A percentile compares a stretch with the other conserved stretches of the same genome.
Evolutionary conservation across 495 filamentous ascomycete species (phyloP).

Genomic region (Xylaria longipes): DNA sequence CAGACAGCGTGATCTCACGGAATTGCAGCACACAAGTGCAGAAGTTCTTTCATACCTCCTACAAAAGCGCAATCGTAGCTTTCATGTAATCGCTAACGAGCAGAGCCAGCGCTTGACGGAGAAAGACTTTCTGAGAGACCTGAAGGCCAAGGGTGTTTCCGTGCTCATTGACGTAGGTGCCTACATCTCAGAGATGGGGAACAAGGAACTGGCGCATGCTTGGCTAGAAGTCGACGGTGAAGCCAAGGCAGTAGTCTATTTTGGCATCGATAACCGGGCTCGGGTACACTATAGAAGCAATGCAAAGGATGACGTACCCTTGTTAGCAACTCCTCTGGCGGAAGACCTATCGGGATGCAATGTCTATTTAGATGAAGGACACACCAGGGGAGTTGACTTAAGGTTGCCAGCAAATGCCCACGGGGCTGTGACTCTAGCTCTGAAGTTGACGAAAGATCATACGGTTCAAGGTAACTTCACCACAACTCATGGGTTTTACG

Average conservation of each 20-base stretch:
- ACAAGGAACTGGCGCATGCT: constrained; percentile 45
- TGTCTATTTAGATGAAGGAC: constrained; percentile 43
- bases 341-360: constrained; percentile 51
- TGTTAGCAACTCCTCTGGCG: constrained; percentile 52
- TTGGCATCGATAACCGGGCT: constrained; percentile 49
- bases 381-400: constrained; percentile 60
- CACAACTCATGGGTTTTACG: neutral
- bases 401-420: constrained; percentile 48
- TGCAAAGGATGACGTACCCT: constrained; percentile 34
- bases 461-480: constrained; percentile 50
- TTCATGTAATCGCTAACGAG: constrained; percentile 40
- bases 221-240: constrained; percentile 55
- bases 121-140: constrained; percentile 40
- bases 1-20: constrained; percentile 56
- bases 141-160: constrained; percentile 42
- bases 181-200: constrained; percentile 56
- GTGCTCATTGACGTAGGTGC: constrained; percentile 62
- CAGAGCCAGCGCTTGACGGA: constrained; percentile 46
- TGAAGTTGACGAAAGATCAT: constrained; percentile 55
- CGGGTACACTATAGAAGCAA: constrained; percentile 50
- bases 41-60: constrained; percentile 61
- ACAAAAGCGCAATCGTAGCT: constrained; percentile 49
- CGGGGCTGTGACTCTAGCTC: constrained; percentile 56
- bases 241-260: constrained; percentile 45
- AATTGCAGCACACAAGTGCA: constrained; percentile 57